Evolutionary conservation across 352 stramenopile species (phyloP).

Genomic region (Phytophthora pseudosyringae): DNA sequence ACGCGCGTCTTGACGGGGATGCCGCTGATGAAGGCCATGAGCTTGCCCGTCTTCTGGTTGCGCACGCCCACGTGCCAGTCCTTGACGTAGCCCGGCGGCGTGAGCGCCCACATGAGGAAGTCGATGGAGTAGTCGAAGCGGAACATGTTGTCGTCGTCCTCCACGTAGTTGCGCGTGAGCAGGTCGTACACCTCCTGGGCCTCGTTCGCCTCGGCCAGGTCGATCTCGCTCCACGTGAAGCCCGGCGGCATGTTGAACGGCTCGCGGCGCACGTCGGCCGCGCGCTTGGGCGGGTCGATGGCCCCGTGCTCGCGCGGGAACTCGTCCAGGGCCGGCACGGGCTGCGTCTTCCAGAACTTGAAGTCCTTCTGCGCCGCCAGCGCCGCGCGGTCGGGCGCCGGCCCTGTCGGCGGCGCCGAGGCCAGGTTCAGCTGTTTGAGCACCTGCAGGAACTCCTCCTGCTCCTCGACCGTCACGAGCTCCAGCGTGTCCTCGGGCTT

Average conservation of each 20-base stretch:
- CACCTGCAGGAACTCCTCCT: conserved; percentile 75
- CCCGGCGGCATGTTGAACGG: conserved; percentile 97
- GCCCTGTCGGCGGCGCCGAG: conserved; percentile 8
- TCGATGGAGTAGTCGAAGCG: conserved; percentile 93
- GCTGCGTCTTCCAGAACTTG: conserved; percentile 96
- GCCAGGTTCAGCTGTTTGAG: conserved; percentile 73
- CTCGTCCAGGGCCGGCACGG: conserved; percentile 78
- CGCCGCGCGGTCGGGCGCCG: conserved; percentile 18
- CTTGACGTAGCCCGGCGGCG: conserved; percentile 92
- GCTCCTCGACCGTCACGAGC: conserved; percentile 67
- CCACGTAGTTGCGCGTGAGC: conserved; percentile 99
- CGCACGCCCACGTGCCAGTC: conserved; percentile 97
- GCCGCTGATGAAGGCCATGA: conserved; percentile 98
- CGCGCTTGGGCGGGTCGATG: conserved; percentile 94
- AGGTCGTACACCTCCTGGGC: conserved; percentile 96
- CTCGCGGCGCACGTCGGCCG: conserved; percentile 91
- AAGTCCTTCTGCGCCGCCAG: conserved; percentile 63
- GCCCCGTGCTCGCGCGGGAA: conserved; percentile 85
- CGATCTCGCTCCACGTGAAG: conserved; percentile 95
- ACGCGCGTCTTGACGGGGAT: conserved; percentile 92
- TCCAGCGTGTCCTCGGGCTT: conserved; percentile 40
- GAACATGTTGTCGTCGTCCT: conserved; percentile 99
- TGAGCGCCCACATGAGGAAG: conserved; percentile 94
- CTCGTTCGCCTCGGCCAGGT: conserved; percentile 86
- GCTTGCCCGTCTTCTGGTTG: conserved; percentile 91